phyloP scores from a whole-genome alignment of 176 grass and related monocot species.

The Avena sativa region DNA sequence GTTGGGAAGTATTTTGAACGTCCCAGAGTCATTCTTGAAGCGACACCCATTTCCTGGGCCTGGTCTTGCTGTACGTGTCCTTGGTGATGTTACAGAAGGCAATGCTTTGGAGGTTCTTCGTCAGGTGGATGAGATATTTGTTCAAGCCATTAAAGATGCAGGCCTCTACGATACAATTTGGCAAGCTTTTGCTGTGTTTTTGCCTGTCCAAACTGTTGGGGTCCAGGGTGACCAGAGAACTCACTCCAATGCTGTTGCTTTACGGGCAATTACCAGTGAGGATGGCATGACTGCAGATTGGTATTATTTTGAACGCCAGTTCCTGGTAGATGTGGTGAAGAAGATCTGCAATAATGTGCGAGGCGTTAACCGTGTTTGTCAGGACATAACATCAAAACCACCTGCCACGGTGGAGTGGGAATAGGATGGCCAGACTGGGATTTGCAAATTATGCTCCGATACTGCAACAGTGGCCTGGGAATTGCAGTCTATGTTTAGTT shows the following conservation, averaged over 20 bases:
- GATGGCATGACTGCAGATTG: conserved; percentile 99
- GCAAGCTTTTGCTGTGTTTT: conserved; percentile 91
- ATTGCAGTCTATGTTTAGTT: neutral
- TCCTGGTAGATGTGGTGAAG: conserved; percentile 69
- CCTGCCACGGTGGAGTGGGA: conserved; percentile 92
- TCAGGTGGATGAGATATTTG: conserved; percentile 94
- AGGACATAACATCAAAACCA: conserved; percentile 89
- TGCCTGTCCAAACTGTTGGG: conserved; percentile 78
- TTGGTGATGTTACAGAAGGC: conserved; percentile 92
- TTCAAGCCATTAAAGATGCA: conserved; percentile 89
- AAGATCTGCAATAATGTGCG: conserved; percentile 90
- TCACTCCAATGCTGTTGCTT: conserved; percentile 73
- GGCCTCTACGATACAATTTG: conserved; percentile 85
- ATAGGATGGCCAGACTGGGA: conserved; percentile 27
- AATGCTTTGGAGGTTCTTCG: conserved; percentile 85
- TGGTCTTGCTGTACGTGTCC: conserved; percentile 84
- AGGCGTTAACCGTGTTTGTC: conserved; percentile 75
- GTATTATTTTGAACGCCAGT: conserved; percentile 84
- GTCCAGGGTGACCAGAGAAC: conserved; percentile 93
- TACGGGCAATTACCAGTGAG: conserved; percentile 88
- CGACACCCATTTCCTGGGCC: conserved; percentile 94
- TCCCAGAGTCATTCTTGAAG: conserved; percentile 90
- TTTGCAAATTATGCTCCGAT: neutral
- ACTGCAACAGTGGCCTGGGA: conserved; percentile 52
- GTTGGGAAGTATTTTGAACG: conserved; percentile 79